phyloP scores from a whole-genome alignment of 495 filamentous ascomycete genomes.

The Wilcoxina mikolae region DNA sequence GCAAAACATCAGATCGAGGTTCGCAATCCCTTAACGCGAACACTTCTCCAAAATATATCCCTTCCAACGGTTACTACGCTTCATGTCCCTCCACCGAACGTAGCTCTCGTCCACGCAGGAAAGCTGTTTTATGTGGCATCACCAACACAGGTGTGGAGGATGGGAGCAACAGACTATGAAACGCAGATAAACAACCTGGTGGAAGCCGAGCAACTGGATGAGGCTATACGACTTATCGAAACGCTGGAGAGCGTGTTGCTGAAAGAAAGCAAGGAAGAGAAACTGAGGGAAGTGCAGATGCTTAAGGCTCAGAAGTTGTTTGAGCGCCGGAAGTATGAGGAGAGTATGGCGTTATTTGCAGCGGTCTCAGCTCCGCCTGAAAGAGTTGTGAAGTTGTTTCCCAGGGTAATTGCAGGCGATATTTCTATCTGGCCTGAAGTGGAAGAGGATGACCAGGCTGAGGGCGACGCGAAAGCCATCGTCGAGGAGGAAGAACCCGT shows the following conservation, averaged over 20 bases:
- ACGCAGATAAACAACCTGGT: slow-evolving; percentile 77
- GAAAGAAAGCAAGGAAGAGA: slow-evolving; percentile 57
- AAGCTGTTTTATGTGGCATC: slow-evolving; percentile 87
- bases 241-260: slow-evolving; percentile 89
- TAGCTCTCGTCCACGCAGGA: slow-evolving; percentile 80
- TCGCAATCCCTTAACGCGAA: slow-evolving; percentile 80
- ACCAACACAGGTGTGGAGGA: slow-evolving; percentile 83
- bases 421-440: slow-evolving; percentile 43
- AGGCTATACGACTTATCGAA: slow-evolving; percentile 73
- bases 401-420: slow-evolving; percentile 67
- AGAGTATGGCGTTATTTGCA: slow-evolving; percentile 78
- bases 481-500: slow-evolving; percentile 18
- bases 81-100: slow-evolving; percentile 87
- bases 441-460: slow-evolving; percentile 33
- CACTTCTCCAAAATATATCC: slow-evolving; percentile 66
- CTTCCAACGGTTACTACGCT: slow-evolving; percentile 66
- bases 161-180: slow-evolving; percentile 87
- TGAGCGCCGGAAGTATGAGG: slow-evolving; percentile 61
- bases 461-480: slow-evolving; percentile 16
- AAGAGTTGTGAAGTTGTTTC: slow-evolving; percentile 73
- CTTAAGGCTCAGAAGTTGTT: slow-evolving; percentile 80
- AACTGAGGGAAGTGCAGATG: slow-evolving; percentile 70
- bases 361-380: slow-evolving; percentile 79
- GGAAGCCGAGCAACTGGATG: slow-evolving; percentile 61
- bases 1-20: slow-evolving; percentile 80